Base-by-base conservation (phyloP, 805 yeast species). In the Barnettozyma siamensis region DNA sequence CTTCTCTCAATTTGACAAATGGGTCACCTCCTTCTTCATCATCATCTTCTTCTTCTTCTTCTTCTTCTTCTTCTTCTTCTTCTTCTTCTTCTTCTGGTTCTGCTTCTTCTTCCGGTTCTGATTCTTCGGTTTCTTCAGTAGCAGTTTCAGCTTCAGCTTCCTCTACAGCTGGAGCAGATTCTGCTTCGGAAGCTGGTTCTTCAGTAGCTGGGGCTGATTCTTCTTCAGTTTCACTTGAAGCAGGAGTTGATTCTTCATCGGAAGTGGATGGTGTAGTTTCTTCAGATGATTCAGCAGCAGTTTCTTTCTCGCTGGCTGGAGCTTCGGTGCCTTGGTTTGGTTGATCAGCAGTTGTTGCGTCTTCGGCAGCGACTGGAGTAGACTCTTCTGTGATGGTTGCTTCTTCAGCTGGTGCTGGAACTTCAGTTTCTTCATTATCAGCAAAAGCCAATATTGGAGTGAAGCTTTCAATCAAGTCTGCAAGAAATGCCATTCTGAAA, bases 361-460 rank as follows among this genome's bases (percentile, higher is more conserved):
- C 35, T 24, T 30, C 28, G 20, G 34, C 37, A 36, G 40, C 26
- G 38, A 29, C 47, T 33, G 42, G 39, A 23, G 38, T 17, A 38
- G 17, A 46, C 31, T 35, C 43, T 16, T 37, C 42, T 34, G 45
- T 27, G 35, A 37, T 24, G 41, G 24, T 47, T 7, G 24, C 50
- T 42, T 37, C 44, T 19, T 43, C 38, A 33, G 35, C 29, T 29
- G 36, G 35, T 9, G 19, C 16, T n/a, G 43, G 13, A 18, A 31
- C 37, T 19, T 33, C 38, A 24, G 43, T 13, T 31, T 47, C 51
- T 36, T 50, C 47, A 31, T 35, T 33, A 4, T 85, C 95, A 55
- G 95, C 96, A 66, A 75, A 79, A 33, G 94, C 95, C 47, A 73
- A 72, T 53, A 83, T 73, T 60, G 96, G 95, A 53, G 78, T 70